Evolutionary conservation across 805 yeast genomes (phyloP).

Genomic region (Ogataea dorogensis): DNA sequence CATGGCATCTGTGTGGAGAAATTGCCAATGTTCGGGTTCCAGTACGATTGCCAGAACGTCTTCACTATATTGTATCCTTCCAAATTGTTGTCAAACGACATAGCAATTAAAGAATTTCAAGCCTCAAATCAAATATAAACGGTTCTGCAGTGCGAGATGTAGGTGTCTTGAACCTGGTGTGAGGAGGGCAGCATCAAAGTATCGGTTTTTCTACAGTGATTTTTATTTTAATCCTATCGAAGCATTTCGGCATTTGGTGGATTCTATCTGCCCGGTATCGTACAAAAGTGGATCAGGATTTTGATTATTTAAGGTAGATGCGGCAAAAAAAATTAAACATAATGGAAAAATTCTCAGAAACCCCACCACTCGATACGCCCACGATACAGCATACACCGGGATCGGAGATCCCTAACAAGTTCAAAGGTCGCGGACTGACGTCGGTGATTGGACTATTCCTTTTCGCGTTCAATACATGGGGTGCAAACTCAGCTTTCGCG

Average conservation of each 20-base stretch:
- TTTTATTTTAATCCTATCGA: too few species aligned
- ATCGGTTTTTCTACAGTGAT: too few species aligned
- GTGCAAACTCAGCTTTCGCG: conserved; percentile 66
- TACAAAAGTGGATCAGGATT: too few species aligned
- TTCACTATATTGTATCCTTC: conserved; percentile 42
- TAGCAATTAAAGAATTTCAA: conserved; percentile 12
- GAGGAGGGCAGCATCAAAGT: neutral
- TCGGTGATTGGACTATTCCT: conserved; percentile 45
- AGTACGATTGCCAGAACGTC: conserved; percentile 41
- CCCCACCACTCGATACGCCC: neutral
- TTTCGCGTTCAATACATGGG: conserved; percentile 67
- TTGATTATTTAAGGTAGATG: too few species aligned
- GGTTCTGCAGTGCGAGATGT: neutral
- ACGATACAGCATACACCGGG: too few species aligned
- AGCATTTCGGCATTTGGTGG: too few species aligned
- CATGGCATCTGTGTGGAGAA: conserved; percentile 42
- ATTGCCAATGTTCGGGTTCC: conserved; percentile 38
- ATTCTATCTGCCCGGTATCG: too few species aligned
- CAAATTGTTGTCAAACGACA: conserved; percentile 28
- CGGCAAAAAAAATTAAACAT: neutral
- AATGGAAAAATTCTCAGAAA: neutral
- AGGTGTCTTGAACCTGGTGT: too few species aligned
- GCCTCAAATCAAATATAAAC: too few species aligned
- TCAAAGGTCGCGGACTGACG: conserved; percentile 63
- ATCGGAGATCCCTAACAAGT: conserved; percentile 64